These are phyloP conservation scores for Terana coerulea DNA, from an alignment of 768 basidiomycete species.

Conservation along the genomic window DNA sequence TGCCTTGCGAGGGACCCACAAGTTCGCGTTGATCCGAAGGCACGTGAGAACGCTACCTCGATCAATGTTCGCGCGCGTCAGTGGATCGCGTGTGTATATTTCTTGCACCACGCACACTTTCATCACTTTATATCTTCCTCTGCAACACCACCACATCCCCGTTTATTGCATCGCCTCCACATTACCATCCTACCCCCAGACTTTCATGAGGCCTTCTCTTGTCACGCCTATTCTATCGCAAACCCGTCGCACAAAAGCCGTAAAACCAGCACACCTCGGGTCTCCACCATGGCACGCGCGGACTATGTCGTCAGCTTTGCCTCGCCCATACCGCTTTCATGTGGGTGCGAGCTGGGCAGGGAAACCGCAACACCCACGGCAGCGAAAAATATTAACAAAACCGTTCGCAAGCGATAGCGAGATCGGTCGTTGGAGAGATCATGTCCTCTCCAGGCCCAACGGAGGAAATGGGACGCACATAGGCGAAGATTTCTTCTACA, in stretches of 20 bases:
- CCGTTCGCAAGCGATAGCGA: slow-evolving; percentile 57
- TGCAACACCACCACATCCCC: not conserved
- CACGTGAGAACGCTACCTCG: not conserved
- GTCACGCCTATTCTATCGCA: not conserved
- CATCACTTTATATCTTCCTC: not conserved
- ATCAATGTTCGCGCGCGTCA: not conserved
- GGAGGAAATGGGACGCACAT: slow-evolving; percentile 35
- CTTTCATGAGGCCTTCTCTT: not conserved
- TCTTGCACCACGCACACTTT: not conserved
- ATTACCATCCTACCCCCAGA: not conserved
- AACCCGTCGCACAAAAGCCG: not conserved
- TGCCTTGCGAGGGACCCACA: too few species aligned
- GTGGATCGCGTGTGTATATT: slow-evolving; percentile 1
- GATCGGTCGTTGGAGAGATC: slow-evolving; percentile 69
- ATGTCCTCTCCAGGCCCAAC: slow-evolving; percentile 48
- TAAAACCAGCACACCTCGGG: not conserved
- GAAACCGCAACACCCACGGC: slow-evolving; percentile 48
- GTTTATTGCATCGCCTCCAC: not conserved
- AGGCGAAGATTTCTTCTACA: slow-evolving; percentile 63
- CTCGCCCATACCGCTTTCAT: slow-evolving; percentile 66
- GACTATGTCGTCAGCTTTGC: slow-evolving; percentile 20
- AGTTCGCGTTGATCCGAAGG: not conserved
- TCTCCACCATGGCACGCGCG: slow-evolving; percentile 2
- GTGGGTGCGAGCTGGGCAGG: slow-evolving; percentile 76
- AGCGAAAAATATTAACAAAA: slow-evolving; percentile 27